Base-by-base conservation (phyloP, 2,329 filamentous ascomycete genomes). In the Hypomyces perniciosus region DNA sequence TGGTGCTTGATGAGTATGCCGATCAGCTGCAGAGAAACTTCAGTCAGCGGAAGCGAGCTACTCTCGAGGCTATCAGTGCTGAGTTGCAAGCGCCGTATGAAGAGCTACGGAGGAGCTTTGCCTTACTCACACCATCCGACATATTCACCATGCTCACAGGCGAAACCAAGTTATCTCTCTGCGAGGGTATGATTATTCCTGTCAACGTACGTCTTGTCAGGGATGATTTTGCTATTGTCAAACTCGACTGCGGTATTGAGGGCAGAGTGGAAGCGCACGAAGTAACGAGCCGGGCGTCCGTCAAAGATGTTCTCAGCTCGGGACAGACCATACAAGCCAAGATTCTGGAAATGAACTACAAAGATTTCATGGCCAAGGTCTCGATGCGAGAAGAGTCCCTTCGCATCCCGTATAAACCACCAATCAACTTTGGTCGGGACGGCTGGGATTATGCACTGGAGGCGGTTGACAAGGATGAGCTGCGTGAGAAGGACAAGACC, bases 71-170 rank as follows among this genome's bases (percentile, higher is more conserved):
- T 0, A 99, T 99, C 63, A 88, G 93, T 56, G 91, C 90, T 12
- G 93, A 99, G 69, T 75, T 99, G 46, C 88, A 93, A 62, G 85
- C 86, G 20, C 91, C 93, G 1, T 99, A 96, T 66, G 93, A 99
- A 70, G 93, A 99, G 67, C 77, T 99, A 50, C 84, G 93, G 42
- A 86, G 88, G 60, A 84, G 85, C 56, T 96, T 95, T 64, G 78
- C 80, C 41, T 71, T 79, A 46, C 74, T 96, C 38, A 75, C 74
- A 28, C 77, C 84, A 0, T 85, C 91, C 26, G 89, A 96, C 59
- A 82, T 96, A 53, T 99, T 97, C 69, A 93, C 90, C 37, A 96
- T 96, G 85, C 83, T 97, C 50, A 97, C 93, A 3, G 93, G 92
- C 52, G 93, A 99, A 70, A 97, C 90, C 1, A 78, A 81, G 53